A percentile compares a stretch with the other conserved stretches of the same genome.
Evolutionary conservation across 768 basidiomycete species (phyloP).

Genomic region (Boletus huronensis): DNA sequence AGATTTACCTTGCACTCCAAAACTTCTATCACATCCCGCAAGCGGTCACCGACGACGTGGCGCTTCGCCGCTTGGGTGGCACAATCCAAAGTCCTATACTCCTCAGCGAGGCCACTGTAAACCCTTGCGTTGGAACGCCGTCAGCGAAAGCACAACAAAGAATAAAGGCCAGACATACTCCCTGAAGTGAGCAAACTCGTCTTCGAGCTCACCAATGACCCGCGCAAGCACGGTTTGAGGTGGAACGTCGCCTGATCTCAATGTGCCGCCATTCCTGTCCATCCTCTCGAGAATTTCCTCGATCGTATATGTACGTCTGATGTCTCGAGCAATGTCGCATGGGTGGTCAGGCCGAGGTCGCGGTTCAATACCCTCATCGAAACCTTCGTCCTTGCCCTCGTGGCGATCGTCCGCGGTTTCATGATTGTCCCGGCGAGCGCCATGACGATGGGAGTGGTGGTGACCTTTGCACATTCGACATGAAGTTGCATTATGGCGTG

Average conservation of each 20-base stretch:
- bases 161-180: conserved; percentile 51
- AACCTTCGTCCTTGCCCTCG: conserved; percentile 15
- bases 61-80: conserved; percentile 77
- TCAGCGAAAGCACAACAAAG: conserved; percentile 7
- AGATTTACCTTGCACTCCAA: conserved; percentile 80
- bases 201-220: conserved; percentile 86
- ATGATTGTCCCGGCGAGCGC: conserved; percentile 32
- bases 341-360: neutral
- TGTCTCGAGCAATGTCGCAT: conserved; percentile 1
- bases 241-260: conserved; percentile 45
- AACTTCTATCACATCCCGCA: conserved; percentile 87
- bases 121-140: conserved; percentile 49
- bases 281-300: conserved; percentile 28
- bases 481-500: conserved; percentile 68
- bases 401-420: neutral
- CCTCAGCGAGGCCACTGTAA: conserved; percentile 86
- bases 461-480: conserved; percentile 60
- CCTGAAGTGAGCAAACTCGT: conserved; percentile 93
- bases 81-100: conserved; percentile 88
- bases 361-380: conserved; percentile 11
- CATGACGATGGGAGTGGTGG: conserved; percentile 44
- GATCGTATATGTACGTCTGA: conserved; percentile 10
- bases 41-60: conserved; percentile 81
- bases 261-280: conserved; percentile 22
- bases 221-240: conserved; percentile 85